phyloP scores from a whole-genome alignment of 306 rosid species.

The Lathyrus oleraceus region DNA sequence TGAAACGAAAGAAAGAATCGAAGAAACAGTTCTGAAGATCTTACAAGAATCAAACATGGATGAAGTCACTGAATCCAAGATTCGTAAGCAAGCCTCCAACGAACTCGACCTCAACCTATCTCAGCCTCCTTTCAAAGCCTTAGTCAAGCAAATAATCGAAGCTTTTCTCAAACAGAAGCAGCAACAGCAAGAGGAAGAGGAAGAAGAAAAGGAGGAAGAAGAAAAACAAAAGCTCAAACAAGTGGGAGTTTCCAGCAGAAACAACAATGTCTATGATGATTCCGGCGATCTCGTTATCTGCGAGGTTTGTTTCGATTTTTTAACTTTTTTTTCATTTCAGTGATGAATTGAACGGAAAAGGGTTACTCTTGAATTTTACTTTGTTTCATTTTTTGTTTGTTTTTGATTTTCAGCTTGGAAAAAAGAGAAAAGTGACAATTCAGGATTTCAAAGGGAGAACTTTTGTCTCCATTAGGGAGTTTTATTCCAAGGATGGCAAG shows the following conservation, averaged over 20 bases:
- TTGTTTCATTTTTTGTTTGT: not conserved
- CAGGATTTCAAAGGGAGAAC: conserved; percentile 83
- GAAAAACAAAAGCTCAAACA: not conserved
- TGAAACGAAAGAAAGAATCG: conserved; percentile 54
- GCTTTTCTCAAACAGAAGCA: conserved; percentile 60
- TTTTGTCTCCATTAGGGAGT: conserved; percentile 79
- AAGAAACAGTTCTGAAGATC: conserved; percentile 61
- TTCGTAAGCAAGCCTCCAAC: conserved; percentile 71
- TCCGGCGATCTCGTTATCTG: conserved; percentile 78
- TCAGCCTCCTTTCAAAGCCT: conserved; percentile 57
- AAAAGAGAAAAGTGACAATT: conserved; percentile 72
- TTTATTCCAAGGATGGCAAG: conserved; percentile 64
- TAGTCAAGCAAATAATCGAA: conserved; percentile 63
- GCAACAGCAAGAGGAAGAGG: conserved; percentile 20
- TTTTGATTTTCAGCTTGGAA: conserved; percentile 60
- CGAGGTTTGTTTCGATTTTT: conserved; percentile 47
- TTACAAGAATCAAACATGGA: conserved; percentile 76
- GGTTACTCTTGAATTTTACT: not conserved
- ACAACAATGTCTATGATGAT: conserved; percentile 59
- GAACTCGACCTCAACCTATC: conserved; percentile 69
- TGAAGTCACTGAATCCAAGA: conserved; percentile 71
- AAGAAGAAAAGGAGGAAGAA: not conserved
- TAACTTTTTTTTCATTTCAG: not conserved
- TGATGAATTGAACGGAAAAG: conserved; percentile 9
- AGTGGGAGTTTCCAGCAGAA: conserved; percentile 34